A percentile compares a stretch with the other conserved stretches of the same genome.
Evolutionary conservation across 768 basidiomycete genomes (phyloP).

Genomic region (Cystofilobasidium bisporidii): DNA sequence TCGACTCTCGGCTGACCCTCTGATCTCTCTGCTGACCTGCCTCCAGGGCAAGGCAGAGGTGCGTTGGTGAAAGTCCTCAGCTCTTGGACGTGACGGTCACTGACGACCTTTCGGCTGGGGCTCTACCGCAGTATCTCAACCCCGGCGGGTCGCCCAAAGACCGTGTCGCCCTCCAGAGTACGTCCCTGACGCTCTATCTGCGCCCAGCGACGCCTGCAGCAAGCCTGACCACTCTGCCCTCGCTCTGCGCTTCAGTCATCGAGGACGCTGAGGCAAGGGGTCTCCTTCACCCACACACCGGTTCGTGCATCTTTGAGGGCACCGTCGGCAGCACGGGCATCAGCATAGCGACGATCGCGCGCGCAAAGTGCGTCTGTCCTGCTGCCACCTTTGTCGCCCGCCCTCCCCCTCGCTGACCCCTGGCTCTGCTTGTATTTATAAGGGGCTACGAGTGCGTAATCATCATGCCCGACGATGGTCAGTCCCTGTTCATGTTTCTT

Average conservation of each 20-base stretch:
- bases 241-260: constrained; percentile 55
- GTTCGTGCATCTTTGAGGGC: constrained; percentile 91
- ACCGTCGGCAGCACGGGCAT: constrained; percentile 92
- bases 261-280: constrained; percentile 82
- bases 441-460: constrained; percentile 87
- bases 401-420: not conserved
- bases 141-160: constrained; percentile 98
- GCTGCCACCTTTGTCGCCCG: not conserved
- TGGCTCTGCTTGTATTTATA: too few species aligned
- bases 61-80: too few species aligned
- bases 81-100: not conserved
- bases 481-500: not conserved
- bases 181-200: constrained; percentile 31
- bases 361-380: constrained; percentile 55
- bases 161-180: constrained; percentile 85
- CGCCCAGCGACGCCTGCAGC: not conserved
- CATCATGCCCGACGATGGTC: constrained; percentile 71
- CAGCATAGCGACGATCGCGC: constrained; percentile 85
- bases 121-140: constrained; percentile 87
- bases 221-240: not conserved
- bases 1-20: not conserved
- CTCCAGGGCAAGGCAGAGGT: constrained; percentile 83
- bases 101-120: too few species aligned
- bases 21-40: not conserved
- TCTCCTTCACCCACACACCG: constrained; percentile 70